Evolutionary conservation across 768 basidiomycete species (phyloP).

Genomic region (Leccinum sublutescens): DNA sequence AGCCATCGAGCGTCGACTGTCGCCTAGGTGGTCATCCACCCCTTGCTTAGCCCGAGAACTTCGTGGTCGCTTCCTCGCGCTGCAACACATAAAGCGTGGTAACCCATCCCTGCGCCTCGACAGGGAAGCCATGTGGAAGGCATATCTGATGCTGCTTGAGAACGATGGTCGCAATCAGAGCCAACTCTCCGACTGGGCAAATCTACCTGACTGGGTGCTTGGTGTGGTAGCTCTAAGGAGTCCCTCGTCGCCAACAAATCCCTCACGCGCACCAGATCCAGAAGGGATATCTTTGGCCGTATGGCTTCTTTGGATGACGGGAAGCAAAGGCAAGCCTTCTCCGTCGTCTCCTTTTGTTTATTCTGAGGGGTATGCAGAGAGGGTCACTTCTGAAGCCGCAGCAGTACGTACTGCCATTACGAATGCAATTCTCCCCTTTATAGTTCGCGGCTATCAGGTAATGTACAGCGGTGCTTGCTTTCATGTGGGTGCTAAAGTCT

Average conservation of each 20-base stretch:
- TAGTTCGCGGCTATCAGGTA: conserved; percentile 44
- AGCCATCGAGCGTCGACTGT: conserved; percentile 41
- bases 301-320: conserved; percentile 50
- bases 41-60: conserved; percentile 43
- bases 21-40: conserved; percentile 36
- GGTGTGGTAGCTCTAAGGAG: conserved; percentile 15
- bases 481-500: conserved; percentile 6
- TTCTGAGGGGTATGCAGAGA: conserved; percentile 29
- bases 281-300: conserved; percentile 39
- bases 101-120: conserved; percentile 15
- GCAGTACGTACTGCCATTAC: conserved; percentile 27
- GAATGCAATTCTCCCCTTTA: conserved; percentile 37
- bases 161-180: conserved; percentile 46
- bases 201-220: conserved; percentile 29
- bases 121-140: conserved; percentile 51
- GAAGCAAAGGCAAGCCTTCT: conserved; percentile 35
- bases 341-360: background rate
- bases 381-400: conserved; percentile 31
- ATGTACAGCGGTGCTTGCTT: conserved; percentile 2
- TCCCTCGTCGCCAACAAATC: background rate
- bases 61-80: conserved; percentile 38
- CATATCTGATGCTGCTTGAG: conserved; percentile 53
- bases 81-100: conserved; percentile 41
- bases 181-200: conserved; percentile 45
- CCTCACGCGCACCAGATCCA: conserved; percentile 31